Conservation (phyloP, 2,329 filamentous ascomycete species). For the Claviceps lovelessii region DNA sequence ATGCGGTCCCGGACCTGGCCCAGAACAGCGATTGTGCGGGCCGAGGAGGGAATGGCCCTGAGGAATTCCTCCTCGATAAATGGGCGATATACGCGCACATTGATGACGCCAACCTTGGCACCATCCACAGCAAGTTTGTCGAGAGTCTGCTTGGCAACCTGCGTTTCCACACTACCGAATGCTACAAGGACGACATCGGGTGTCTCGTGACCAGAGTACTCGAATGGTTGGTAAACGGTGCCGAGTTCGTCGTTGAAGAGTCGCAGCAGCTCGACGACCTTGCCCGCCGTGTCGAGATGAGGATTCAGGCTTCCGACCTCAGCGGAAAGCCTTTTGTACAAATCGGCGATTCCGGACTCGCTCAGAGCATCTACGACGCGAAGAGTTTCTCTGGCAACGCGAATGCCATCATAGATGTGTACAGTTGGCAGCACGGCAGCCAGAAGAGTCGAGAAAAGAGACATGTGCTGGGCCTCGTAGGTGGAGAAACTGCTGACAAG, state of each 20-base stretch:
- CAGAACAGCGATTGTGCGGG: conserved; percentile 66
- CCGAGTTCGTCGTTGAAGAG: conserved; percentile 83
- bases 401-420: conserved; percentile 79
- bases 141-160: conserved; percentile 70
- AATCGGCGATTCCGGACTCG: conserved; percentile 51
- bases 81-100: conserved; percentile 84
- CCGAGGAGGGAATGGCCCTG: conserved; percentile 59
- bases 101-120: conserved; percentile 71
- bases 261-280: conserved; percentile 53
- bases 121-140: conserved; percentile 56
- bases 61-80: conserved; percentile 94
- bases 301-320: conserved; percentile 48
- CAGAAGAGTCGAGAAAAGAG: conserved; percentile 70
- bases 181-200: conserved; percentile 77
- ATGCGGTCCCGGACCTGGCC: conserved; percentile 70
- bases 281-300: conserved; percentile 59
- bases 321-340: conserved; percentile 53
- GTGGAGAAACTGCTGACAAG: conserved; percentile 74
- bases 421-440: conserved; percentile 68
- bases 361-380: conserved; percentile 71
- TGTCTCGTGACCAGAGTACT: conserved; percentile 74
- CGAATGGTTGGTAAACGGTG: conserved; percentile 83
- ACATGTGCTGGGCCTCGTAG: conserved; percentile 91
- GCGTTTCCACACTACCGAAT: conserved; percentile 84
- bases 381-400: conserved; percentile 67